These are phyloP conservation scores for Aspergillus awamori DNA, from an alignment of 2,329 filamentous ascomycete species.

Conservation along the genomic window DNA sequence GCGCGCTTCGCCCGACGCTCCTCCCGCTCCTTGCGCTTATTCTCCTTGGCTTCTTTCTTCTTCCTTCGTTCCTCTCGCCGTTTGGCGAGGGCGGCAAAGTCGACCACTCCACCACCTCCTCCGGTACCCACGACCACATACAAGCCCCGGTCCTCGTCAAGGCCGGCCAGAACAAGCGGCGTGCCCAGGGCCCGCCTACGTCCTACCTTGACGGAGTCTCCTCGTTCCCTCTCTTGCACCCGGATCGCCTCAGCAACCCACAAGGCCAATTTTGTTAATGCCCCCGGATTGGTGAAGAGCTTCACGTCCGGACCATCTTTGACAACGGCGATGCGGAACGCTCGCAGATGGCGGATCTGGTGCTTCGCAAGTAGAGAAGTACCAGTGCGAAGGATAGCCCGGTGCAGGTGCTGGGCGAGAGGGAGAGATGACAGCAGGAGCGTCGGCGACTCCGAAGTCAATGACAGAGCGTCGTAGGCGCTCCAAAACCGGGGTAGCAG, in stretches of 20 bases:
- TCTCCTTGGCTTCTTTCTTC: conserved; percentile 65
- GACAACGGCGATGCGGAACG: conserved; percentile 93
- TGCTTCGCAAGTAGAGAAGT: conserved; percentile 89
- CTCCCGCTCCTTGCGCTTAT: conserved; percentile 63
- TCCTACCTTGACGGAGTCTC: conserved; percentile 61
- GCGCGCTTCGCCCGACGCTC: conserved; percentile 64
- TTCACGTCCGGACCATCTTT: conserved; percentile 89
- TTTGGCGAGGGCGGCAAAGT: conserved; percentile 67
- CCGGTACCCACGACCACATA: conserved; percentile 94
- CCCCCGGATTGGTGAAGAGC: conserved; percentile 91
- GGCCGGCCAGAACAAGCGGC: conserved; percentile 84
- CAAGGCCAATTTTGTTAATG: conserved; percentile 86
- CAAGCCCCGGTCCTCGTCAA: conserved; percentile 83
- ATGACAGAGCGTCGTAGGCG: conserved; percentile 60
- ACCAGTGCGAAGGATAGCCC: conserved; percentile 90
- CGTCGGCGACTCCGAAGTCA: conserved; percentile 47
- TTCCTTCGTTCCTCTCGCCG: conserved; percentile 65
- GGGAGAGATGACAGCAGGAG: conserved; percentile 74
- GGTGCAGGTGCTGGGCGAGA: conserved; percentile 84
- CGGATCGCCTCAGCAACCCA: conserved; percentile 93
- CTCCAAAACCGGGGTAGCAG: conserved; percentile 57
- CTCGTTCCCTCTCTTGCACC: conserved; percentile 83
- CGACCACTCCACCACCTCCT: conserved; percentile 75
- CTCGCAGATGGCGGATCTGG: conserved; percentile 87
- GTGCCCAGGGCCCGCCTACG: conserved; percentile 58